Percentiles rank a stretch among this genome's conserved stretches.
Conservation (phyloP, 139 green algal species). For the Chlorella sp. region DNA sequence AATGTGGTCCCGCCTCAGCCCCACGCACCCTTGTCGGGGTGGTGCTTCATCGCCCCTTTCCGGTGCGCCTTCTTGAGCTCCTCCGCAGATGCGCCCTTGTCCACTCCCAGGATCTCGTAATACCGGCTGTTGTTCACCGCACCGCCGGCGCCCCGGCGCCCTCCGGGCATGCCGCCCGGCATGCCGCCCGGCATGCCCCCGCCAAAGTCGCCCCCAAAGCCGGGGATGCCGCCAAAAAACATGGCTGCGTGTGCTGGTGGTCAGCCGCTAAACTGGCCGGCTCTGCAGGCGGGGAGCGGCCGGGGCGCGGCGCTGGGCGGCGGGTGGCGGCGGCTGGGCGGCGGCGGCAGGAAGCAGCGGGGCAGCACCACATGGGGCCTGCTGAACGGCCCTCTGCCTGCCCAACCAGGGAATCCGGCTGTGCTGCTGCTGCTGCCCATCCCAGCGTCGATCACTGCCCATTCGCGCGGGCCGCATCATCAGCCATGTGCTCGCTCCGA, state of each 20-base stretch:
- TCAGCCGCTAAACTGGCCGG: not conserved
- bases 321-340: not conserved
- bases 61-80: slow-evolving; percentile 83
- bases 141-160: slow-evolving; percentile 11
- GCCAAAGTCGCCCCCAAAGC: slow-evolving; percentile 39
- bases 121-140: slow-evolving; percentile 70
- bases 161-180: slow-evolving; percentile 47
- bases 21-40: slow-evolving; percentile 86
- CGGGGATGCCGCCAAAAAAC: slow-evolving; percentile 54
- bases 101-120: slow-evolving; percentile 94
- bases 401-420: too few species aligned
- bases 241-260: slow-evolving; percentile 22
- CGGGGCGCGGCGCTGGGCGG: not conserved
- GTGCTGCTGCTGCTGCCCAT: too few species aligned
- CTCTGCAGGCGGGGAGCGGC: not conserved
- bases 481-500: too few species aligned
- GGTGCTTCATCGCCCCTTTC: slow-evolving; percentile 87
- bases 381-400: too few species aligned
- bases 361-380: not conserved
- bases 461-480: too few species aligned
- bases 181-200: too few species aligned
- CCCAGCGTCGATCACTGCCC: too few species aligned
- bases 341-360: not conserved
- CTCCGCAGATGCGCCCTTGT: slow-evolving; percentile 68
- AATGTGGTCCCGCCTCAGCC: not conserved